Conservation (phyloP, 169 alveolate species). For the Miamiensis avidus region DNA sequence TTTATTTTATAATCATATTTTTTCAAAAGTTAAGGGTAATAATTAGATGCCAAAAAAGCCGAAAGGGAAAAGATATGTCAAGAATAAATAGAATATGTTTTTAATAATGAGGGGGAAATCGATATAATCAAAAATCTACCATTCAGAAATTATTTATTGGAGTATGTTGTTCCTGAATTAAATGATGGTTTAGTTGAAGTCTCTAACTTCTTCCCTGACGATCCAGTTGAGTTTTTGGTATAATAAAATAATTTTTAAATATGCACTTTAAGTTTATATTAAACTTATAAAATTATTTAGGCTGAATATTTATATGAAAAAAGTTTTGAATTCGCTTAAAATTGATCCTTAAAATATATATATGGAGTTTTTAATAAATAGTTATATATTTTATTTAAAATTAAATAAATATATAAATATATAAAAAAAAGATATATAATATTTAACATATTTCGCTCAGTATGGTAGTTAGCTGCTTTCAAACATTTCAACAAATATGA, state of each 20-base stretch:
- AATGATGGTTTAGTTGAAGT: slow-evolving; percentile 90
- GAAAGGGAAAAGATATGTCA: slow-evolving; percentile 41
- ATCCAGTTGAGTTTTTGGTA: slow-evolving; percentile 85
- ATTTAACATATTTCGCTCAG: no score
- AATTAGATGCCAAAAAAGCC: slow-evolving; percentile 43
- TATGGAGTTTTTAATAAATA: no score
- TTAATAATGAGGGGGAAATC: slow-evolving; percentile 35
- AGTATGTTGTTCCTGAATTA: slow-evolving; percentile 86
- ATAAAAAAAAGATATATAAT: no score
- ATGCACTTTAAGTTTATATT: not conserved
- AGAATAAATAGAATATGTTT: slow-evolving; percentile 28
- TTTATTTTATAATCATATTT: not conserved
- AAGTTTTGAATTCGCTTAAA: slow-evolving; percentile 17
- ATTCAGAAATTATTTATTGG: slow-evolving; percentile 83
- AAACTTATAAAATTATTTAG: slow-evolving; percentile 3
- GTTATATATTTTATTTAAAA: not conserved
- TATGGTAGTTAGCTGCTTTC: no score
- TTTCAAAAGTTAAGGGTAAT: slow-evolving; percentile 13
- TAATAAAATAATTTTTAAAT: not conserved
- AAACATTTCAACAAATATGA: no score
- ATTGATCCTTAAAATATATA: not conserved
- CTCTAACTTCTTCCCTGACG: slow-evolving; percentile 86
- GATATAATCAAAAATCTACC: slow-evolving; percentile 37
- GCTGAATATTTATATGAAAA: slow-evolving; percentile 48
- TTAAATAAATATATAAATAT: no score